Evolutionary conservation across 2,329 filamentous ascomycete genomes (phyloP).

Genomic region (Clarireedia hainanense): DNA sequence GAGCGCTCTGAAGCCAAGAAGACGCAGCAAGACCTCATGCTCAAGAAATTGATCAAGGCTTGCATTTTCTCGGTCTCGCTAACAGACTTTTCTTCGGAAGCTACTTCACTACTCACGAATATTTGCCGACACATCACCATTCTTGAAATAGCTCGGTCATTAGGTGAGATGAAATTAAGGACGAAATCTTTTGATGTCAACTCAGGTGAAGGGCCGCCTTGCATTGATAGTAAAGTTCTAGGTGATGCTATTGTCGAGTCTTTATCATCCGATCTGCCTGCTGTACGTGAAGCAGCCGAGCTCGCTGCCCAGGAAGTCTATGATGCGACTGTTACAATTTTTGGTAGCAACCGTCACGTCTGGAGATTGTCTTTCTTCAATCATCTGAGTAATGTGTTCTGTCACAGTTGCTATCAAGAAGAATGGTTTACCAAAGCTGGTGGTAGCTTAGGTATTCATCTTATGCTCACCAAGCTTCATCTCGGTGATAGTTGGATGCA

Average conservation of each 20-base stretch:
- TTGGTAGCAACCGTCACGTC: slow-evolving; percentile 65
- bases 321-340: slow-evolving; percentile 67
- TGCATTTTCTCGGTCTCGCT: slow-evolving; percentile 79
- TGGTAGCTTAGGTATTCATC: slow-evolving; percentile 81
- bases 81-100: slow-evolving; percentile 69
- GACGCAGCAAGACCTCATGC: slow-evolving; percentile 67
- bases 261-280: slow-evolving; percentile 73
- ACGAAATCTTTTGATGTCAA: slow-evolving; percentile 75
- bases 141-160: slow-evolving; percentile 78
- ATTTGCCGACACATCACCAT: slow-evolving; percentile 86
- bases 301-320: slow-evolving; percentile 70
- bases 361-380: slow-evolving; percentile 77
- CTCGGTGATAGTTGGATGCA: slow-evolving; percentile 79
- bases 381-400: slow-evolving; percentile 75
- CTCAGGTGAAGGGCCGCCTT: slow-evolving; percentile 78
- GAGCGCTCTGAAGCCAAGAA: slow-evolving; percentile 83
- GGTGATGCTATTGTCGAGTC: slow-evolving; percentile 87
- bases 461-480: slow-evolving; percentile 76
- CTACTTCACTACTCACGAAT: slow-evolving; percentile 67
- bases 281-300: slow-evolving; percentile 77
- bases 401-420: slow-evolving; percentile 92
- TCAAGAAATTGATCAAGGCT: slow-evolving; percentile 85
- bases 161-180: slow-evolving; percentile 71
- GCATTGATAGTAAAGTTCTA: slow-evolving; percentile 77
- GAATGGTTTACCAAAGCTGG: slow-evolving; percentile 99